phyloP scores from a whole-genome alignment of 2,329 filamentous ascomycete species.

The Microascus cirrosus region DNA sequence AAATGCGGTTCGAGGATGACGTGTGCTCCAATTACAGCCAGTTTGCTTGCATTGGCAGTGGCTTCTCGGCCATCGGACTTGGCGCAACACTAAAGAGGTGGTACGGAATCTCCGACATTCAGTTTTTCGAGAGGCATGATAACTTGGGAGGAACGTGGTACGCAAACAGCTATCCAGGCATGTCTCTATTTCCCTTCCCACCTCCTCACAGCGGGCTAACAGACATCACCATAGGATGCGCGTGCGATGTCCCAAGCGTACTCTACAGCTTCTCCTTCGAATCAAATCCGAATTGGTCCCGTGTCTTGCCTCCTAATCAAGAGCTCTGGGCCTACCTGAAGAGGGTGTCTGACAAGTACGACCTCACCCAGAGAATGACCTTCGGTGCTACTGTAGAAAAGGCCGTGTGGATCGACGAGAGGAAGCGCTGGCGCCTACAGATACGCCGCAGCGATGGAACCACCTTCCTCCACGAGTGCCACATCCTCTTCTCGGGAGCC shows the following conservation, averaged over 20 bases:
- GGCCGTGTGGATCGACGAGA: slow-evolving; percentile 25
- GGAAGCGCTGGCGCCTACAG: slow-evolving; percentile 20
- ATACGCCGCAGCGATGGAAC: slow-evolving; percentile 13
- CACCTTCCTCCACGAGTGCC: slow-evolving; percentile 22
- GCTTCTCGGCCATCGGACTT: slow-evolving; percentile 51
- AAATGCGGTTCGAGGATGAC: neutral
- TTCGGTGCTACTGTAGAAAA: slow-evolving; percentile 24
- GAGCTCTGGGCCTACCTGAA: slow-evolving; percentile 50
- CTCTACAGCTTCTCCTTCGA: slow-evolving; percentile 52
- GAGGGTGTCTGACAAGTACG: slow-evolving; percentile 33
- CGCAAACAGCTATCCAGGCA: slow-evolving; percentile 49
- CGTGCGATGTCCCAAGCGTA: slow-evolving; percentile 47
- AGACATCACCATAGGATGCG: slow-evolving; percentile 16
- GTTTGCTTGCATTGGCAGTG: slow-evolving; percentile 42
- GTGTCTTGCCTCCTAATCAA: slow-evolving; percentile 39
- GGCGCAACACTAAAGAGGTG: slow-evolving; percentile 46
- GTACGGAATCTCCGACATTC: slow-evolving; percentile 46
- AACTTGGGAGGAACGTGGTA: slow-evolving; percentile 55
- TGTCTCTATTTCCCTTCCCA: neutral
- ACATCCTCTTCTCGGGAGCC: slow-evolving; percentile 24
- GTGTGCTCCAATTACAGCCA: slow-evolving; percentile 17
- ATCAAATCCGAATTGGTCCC: slow-evolving; percentile 49
- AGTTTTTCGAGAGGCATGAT: slow-evolving; percentile 46
- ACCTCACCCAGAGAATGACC: slow-evolving; percentile 23
- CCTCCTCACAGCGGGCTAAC: no score